Evolutionary conservation across 1,139 yeast genomes (phyloP).

Genomic region (Hansenula sp.): DNA sequence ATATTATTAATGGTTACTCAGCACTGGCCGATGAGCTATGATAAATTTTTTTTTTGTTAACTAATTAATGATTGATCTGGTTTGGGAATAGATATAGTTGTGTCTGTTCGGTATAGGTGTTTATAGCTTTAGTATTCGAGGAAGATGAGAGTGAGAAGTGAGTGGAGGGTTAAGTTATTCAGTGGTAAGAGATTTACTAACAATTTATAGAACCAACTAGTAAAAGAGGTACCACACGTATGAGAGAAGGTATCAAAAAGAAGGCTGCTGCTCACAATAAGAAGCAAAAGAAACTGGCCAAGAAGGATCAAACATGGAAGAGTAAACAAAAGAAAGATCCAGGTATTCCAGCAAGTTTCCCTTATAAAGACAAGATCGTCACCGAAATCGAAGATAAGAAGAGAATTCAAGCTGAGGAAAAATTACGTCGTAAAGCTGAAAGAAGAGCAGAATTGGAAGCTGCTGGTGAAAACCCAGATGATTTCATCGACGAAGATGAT

Average conservation of each 20-base stretch:
- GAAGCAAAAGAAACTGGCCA: slow-evolving; percentile 75
- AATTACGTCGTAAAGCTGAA: slow-evolving; percentile 37
- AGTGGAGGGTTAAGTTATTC: slow-evolving; percentile 3
- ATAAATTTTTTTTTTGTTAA: slow-evolving; percentile 1
- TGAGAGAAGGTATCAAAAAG: slow-evolving; percentile 94
- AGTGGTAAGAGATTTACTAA: slow-evolving; percentile 10
- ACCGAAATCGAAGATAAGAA: slow-evolving; percentile 76
- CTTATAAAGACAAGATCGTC: slow-evolving; percentile 81
- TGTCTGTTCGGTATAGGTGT: too few species aligned
- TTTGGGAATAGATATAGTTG: too few species aligned
- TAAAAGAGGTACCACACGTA: slow-evolving; percentile 84
- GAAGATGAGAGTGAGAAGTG: slow-evolving; percentile 3
- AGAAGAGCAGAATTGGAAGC: slow-evolving; percentile 41
- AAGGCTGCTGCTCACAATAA: slow-evolving; percentile 90
- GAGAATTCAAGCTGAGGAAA: slow-evolving; percentile 58
- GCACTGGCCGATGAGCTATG: slow-evolving; percentile 3
- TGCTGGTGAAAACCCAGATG: slow-evolving; percentile 39
- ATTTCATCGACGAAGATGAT: slow-evolving; percentile 38
- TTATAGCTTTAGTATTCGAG: not conserved
- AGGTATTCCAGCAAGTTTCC: slow-evolving; percentile 93
- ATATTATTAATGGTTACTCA: not conserved
- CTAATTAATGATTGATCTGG: not conserved
- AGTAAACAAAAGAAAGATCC: slow-evolving; percentile 80
- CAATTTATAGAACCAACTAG: slow-evolving; percentile 57
- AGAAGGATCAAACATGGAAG: slow-evolving; percentile 92